Base-by-base conservation (phyloP, 768 basidiomycete species). In the Chalciporus sphaerocephalus region DNA sequence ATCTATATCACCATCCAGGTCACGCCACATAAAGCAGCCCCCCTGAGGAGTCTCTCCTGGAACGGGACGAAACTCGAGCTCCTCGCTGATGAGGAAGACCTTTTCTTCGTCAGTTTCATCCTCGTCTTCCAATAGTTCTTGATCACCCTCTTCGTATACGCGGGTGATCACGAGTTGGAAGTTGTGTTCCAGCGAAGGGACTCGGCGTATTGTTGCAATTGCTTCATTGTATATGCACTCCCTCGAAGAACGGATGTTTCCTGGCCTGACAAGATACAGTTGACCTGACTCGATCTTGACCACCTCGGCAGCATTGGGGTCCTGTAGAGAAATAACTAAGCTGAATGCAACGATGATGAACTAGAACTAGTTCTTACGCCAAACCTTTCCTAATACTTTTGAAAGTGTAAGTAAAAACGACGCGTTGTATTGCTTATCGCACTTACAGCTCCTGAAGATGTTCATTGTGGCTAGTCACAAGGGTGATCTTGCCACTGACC, bases 201-300 rank as follows among this genome's bases (percentile, higher is more conserved):
- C 81, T 47, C 93, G 81, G 45, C 96, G 82, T 61, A 99, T 86
- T 18, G 94, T 92, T 9, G 87, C 86, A 73, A 96, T 93, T 5
- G 94, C 94, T 55, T 96, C 93, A 53, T 91, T 92, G 67, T 90
- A 98, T 59, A 97, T 96, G 91, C 95, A 98, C 75, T 98, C 95
- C 56, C 94, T 74, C 17, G 88, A 88, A 17, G 90, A 86, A 48
- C 93, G 87, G 57, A 96, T 84, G 57, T 87, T 89, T 43, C 90
- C 92, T 32, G 92, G 89, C 30, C 95, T 80, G 42, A 94, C 84
- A 44, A 97, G 83, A 69, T 85, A 93, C 20, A 99, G 79, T 64
- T 92, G 87, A 2, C 95, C 95, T 25, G 85, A 82, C 17, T 89
- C 85, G 47, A 97, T 90, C 70, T 95, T 94, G 40, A 93, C 90